Conservation (phyloP, 2,329 filamentous ascomycete genomes). For the Xylariales sp. region DNA sequence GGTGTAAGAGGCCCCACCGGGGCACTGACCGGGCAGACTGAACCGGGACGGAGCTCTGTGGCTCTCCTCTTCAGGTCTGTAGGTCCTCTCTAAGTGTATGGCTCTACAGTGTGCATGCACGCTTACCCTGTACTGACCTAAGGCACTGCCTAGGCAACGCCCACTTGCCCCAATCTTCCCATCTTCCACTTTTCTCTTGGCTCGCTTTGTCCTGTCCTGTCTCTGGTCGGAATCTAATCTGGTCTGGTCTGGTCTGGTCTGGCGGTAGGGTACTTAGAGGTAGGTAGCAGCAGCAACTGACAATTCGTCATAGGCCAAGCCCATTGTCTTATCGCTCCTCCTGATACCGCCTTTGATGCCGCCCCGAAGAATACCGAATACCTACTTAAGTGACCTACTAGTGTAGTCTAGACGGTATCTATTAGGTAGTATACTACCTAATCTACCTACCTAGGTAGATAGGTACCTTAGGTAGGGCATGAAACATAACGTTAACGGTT, state of each 20-base stretch:
- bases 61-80: not conserved
- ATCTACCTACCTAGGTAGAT: not conserved
- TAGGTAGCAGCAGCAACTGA: slow-evolving; percentile 23
- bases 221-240: no score
- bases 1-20: slow-evolving; percentile 3
- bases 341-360: slow-evolving; percentile 10
- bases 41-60: not conserved
- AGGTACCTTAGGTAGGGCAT: not conserved
- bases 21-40: no score
- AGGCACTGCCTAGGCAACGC: no score
- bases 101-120: no score
- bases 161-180: no score
- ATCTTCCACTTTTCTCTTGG: not conserved
- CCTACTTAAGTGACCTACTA: not conserved
- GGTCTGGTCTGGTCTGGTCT: no score
- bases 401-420: slow-evolving; percentile 1
- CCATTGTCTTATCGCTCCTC: slow-evolving; percentile 35
- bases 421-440: not conserved
- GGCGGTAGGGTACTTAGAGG: no score
- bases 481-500: not conserved
- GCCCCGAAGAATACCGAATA: slow-evolving; percentile 11
- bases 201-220: not conserved
- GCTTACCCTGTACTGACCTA: no score
- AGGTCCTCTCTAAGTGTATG: no score
- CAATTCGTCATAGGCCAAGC: slow-evolving; percentile 45